Evolutionary conservation across 2,329 filamentous ascomycete genomes (phyloP).

Genomic region (Corynespora cassiicola): DNA sequence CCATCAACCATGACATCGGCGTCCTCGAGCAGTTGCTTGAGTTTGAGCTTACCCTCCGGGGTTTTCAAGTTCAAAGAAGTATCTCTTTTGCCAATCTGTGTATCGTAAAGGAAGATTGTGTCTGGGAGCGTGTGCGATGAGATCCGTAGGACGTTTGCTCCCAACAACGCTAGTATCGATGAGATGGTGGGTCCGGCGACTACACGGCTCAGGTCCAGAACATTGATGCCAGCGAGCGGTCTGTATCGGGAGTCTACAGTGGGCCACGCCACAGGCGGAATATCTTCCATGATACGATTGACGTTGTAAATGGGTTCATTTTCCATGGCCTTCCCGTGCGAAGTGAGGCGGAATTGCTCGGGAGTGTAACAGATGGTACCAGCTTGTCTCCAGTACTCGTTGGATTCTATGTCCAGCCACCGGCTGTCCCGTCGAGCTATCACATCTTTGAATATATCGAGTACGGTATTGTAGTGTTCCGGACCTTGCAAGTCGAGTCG

Average conservation of each 20-base stretch:
- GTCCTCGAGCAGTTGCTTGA: constrained; percentile 63
- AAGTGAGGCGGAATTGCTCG: constrained; percentile 34
- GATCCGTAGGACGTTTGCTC: constrained; percentile 72
- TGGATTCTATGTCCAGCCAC: no score
- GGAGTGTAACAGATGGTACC: constrained; percentile 35
- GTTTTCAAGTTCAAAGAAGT: constrained; percentile 66
- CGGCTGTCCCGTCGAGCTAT: no score
- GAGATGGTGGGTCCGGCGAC: constrained; percentile 74
- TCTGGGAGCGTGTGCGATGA: constrained; percentile 68
- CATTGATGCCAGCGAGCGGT: constrained; percentile 66
- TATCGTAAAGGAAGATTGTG: constrained; percentile 73
- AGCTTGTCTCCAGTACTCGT: no score
- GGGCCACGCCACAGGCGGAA: no score
- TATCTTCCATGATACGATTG: no score
- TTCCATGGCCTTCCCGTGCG: constrained; percentile 44
- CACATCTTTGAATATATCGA: no score
- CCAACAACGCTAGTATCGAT: constrained; percentile 71
- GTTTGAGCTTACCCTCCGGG: constrained; percentile 50
- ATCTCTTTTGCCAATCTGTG: constrained; percentile 71
- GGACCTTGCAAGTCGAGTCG: no score
- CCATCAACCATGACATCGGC: constrained; percentile 71
- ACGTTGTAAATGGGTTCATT: no score
- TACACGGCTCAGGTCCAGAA: constrained; percentile 73
- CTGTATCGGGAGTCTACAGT: no score
- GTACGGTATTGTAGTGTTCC: no score